These are phyloP conservation scores for Fagopyrum tataricum DNA, from an alignment of 148 eudicot genomes.

Conservation along the genomic window DNA sequence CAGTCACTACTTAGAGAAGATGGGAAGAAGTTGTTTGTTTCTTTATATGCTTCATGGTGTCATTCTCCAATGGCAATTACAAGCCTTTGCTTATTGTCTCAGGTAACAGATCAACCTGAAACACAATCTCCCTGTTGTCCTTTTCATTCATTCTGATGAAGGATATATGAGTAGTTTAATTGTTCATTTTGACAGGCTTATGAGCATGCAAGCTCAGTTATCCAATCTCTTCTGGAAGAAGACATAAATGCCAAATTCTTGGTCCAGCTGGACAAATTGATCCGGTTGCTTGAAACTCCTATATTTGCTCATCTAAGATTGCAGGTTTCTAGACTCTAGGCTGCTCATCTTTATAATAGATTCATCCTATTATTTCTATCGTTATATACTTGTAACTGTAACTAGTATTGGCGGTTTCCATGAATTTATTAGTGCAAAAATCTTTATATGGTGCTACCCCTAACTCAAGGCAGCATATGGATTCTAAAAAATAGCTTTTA, in stretches of 20 bases:
- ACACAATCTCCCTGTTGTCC: not conserved
- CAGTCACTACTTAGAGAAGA: conserved; percentile 53
- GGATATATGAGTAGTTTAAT: not conserved
- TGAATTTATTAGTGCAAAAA: not conserved
- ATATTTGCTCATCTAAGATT: conserved; percentile 80
- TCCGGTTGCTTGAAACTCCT: conserved; percentile 88
- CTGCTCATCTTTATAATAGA: not conserved
- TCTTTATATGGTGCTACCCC: not conserved
- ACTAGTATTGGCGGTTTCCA: not conserved
- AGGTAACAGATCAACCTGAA: conserved; percentile 41
- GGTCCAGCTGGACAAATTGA: conserved; percentile 92
- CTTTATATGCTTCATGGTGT: conserved; percentile 89
- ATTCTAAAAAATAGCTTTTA: too few relatives aligned
- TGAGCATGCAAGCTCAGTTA: conserved; percentile 88
- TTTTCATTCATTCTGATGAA: not conserved
- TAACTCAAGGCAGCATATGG: not conserved
- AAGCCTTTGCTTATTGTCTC: conserved; percentile 94
- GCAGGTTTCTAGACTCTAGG: conserved; percentile 42
- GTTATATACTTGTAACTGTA: not conserved
- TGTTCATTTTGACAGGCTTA: conserved; percentile 53
- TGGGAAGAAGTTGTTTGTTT: conserved; percentile 80
- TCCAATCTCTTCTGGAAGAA: conserved; percentile 88
- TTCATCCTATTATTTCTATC: not conserved
- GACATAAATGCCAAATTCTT: conserved; percentile 79
- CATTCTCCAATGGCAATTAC: conserved; percentile 96